These are phyloP conservation scores for Ophiostoma triangulosporum DNA, from an alignment of 2,329 filamentous ascomycete species.

Conservation along the genomic window DNA sequence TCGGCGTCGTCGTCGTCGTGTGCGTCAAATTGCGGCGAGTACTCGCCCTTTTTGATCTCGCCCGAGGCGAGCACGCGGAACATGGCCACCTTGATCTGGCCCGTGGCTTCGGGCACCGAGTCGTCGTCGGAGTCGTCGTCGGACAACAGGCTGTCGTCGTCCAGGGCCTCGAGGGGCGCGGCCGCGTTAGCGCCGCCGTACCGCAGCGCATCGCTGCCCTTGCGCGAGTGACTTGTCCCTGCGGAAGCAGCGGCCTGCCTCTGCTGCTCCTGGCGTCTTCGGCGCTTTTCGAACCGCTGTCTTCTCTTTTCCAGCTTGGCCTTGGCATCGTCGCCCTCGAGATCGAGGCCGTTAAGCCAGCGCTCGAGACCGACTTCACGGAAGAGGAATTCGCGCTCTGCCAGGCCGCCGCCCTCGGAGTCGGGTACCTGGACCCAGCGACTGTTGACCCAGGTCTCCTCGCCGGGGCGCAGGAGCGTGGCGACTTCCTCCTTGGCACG, in stretches of 20 bases:
- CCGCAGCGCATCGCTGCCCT: conserved; percentile 45
- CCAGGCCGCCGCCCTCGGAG: conserved; percentile 81
- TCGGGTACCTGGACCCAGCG: conserved; percentile 92
- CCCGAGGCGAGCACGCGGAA: conserved; percentile 91
- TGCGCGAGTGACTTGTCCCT: conserved; percentile 20
- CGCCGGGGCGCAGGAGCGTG: conserved; percentile 77
- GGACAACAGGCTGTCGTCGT: conserved; percentile 48
- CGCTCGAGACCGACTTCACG: conserved; percentile 90
- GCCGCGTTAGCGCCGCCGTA: conserved; percentile 65
- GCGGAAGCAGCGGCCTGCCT: no score
- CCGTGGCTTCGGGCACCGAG: conserved; percentile 82
- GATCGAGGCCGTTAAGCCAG: conserved; percentile 90
- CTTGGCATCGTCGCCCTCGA: conserved; percentile 84
- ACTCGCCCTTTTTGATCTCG: conserved; percentile 95
- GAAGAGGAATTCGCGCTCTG: conserved; percentile 93
- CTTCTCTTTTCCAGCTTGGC: conserved; percentile 82
- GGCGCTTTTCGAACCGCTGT: conserved; percentile 60
- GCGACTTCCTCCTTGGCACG: conserved; percentile 92
- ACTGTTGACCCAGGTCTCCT: conserved; percentile 98
- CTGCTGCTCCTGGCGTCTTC: conserved; percentile 37
- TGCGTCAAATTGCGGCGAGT: conserved; percentile 92
- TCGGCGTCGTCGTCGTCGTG: conserved; percentile 72
- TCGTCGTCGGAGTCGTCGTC: conserved; percentile 66
- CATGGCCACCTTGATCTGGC: conserved; percentile 95
- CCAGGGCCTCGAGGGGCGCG: conserved; percentile 56